Evolutionary conservation across 208 protist genomes (phyloP), one percentile per base, ranked within the genome.

Genomic region (Leishmania mexicana): DNA sequence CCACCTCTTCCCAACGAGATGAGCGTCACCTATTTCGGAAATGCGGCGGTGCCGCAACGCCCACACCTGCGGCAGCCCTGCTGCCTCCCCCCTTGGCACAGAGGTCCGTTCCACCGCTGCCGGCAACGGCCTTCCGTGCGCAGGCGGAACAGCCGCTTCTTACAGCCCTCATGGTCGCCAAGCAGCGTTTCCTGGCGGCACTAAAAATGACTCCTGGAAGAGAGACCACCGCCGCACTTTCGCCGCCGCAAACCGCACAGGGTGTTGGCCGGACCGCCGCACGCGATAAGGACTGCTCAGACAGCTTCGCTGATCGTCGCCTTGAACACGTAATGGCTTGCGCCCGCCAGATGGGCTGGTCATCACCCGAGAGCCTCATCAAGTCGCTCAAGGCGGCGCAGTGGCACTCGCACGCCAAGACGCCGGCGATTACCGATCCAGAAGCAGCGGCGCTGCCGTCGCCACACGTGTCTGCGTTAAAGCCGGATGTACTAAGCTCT

Each of bases 81-180:
- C 67, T 38, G 54, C 70, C 57, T 28, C 31, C 21, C 13, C 2
- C 35, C 70, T 11, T 17, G 57, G 53, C 70, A n/a, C 24, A 80
- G n/a, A 2, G 38, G 31, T 62, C 72, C 5, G 13, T 49, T 42
- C 31, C 47, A 28, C 31, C n/a, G 58, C 72, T 60, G 49, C 72
- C 72, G 21, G 49, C 13, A 7, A 15, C 51, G 31, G 72, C 49
- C 31, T 62, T 13, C 49, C 31, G n/a, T 76, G n/a, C 72, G 8
- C 72, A 54, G 31, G 49, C 51, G 31, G 53, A 62, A 35, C 77
- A 90, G 67, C 76, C 85, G 68, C 76, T 79, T 42, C 76, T 84
- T 40, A 81, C 70, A 17, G 87, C 84, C 17, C 76, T 90, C 11
- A 31, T 83, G 45, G 35, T 58, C 45, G 82, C 87, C 31, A 90